Conservation (phyloP, 345 rosid species). For the Gossypium raimondii region DNA sequence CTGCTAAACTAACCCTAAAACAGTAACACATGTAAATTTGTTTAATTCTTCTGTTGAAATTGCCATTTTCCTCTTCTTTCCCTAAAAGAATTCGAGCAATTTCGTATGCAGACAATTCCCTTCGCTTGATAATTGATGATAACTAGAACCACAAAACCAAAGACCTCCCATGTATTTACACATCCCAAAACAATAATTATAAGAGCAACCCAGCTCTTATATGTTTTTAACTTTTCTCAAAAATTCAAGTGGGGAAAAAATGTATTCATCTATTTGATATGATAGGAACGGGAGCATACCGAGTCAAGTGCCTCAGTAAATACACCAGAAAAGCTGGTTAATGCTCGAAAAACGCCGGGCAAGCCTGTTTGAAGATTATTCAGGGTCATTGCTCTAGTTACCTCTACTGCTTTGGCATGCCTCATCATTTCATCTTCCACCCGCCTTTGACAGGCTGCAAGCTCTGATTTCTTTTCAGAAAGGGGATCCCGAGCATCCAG, state of each 20-base stretch:
- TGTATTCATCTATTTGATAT: constrained; percentile 51
- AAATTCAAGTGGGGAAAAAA: constrained; percentile 21
- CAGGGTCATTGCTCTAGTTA: constrained; percentile 85
- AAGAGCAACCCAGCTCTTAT: constrained; percentile 34
- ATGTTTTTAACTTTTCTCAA: constrained; percentile 19
- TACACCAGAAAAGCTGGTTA: constrained; percentile 76
- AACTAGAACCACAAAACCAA: constrained; percentile 8
- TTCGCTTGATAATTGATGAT: constrained; percentile 3
- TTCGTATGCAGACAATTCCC: constrained; percentile 38
- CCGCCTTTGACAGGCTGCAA: constrained; percentile 75
- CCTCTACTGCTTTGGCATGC: constrained; percentile 83
- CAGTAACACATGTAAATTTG: not conserved
- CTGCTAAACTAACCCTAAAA: too few species aligned
- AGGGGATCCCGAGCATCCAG: constrained; percentile 92
- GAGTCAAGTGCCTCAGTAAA: constrained; percentile 58
- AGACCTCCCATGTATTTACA: constrained; percentile 36
- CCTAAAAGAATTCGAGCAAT: constrained; percentile 30
- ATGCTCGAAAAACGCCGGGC: constrained; percentile 88
- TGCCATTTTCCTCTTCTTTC: constrained; percentile 3
- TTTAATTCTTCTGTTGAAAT: constrained; percentile 30
- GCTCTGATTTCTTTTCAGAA: constrained; percentile 78
- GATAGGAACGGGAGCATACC: constrained; percentile 73
- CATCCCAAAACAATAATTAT: constrained; percentile 16
- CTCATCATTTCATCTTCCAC: constrained; percentile 86
- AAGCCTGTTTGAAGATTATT: constrained; percentile 87